Evolutionary conservation across 139 green algal species (phyloP).

Genomic region (Chlorella sp.): DNA sequence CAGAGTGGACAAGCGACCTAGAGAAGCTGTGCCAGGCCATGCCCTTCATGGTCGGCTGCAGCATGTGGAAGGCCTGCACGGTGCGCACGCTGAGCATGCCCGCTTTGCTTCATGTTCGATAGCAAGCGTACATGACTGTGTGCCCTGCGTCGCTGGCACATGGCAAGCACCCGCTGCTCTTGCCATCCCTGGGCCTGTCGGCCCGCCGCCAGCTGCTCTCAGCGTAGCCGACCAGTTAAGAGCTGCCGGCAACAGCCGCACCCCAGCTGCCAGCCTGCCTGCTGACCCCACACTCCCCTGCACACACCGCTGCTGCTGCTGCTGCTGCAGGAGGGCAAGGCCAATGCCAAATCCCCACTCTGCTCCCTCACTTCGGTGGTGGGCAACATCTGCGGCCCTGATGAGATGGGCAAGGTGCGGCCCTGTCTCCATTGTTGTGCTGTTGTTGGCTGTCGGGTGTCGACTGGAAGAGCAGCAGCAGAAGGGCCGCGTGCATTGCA

Average conservation of each 20-base stretch:
- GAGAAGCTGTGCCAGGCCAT: slow-evolving; percentile 37
- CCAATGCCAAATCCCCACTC: background rate
- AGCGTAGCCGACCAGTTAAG: too few species aligned
- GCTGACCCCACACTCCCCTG: too few species aligned
- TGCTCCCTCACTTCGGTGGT: slow-evolving; percentile 28
- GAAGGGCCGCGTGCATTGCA: too few species aligned
- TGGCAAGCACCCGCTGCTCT: too few species aligned
- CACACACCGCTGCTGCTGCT: background rate
- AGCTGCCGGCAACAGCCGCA: background rate
- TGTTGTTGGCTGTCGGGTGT: too few species aligned
- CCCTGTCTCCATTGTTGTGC: too few species aligned
- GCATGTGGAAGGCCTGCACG: slow-evolving; percentile 38
- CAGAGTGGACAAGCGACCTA: slow-evolving; percentile 22
- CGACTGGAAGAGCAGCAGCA: too few species aligned
- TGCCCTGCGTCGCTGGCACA: too few species aligned
- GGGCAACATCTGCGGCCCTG: slow-evolving; percentile 26
- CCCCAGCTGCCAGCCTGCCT: too few species aligned
- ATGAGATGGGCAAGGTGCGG: slow-evolving; percentile 28
- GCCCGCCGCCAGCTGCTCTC: background rate
- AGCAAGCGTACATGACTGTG: too few species aligned
- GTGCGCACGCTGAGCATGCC: background rate
- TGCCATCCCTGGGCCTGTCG: too few species aligned
- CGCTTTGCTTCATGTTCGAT: too few species aligned
- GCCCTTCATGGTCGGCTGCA: slow-evolving; percentile 49
- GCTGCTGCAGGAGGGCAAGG: slow-evolving; percentile 13